A percentile compares a stretch with the other conserved stretches of the same genome.
Evolutionary conservation across 176 grass and related monocot species (phyloP).

Genomic region (Hyparrhenia diplandra): DNA sequence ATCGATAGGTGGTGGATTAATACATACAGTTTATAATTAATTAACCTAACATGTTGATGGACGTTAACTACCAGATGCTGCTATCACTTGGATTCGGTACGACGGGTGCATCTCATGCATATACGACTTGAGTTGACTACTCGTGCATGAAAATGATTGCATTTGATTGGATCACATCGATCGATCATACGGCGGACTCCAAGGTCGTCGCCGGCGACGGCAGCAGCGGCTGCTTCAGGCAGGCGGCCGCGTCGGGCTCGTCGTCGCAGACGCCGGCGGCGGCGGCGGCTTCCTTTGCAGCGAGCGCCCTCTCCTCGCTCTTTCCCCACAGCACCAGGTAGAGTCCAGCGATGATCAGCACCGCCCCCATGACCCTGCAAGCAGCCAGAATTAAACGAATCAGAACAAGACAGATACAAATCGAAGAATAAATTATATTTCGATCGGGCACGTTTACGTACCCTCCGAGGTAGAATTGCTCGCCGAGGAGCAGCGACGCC

Average conservation of each 20-base stretch:
- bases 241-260: neutral
- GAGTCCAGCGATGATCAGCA: neutral
- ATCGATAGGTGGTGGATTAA: neutral
- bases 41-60: neutral
- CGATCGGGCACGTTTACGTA: neutral
- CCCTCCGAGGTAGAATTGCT: slow-evolving; percentile 15
- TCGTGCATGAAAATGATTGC: neutral
- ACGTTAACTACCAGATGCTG: neutral
- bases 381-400: neutral
- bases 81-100: neutral
- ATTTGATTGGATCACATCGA: neutral
- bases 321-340: slow-evolving; percentile 20
- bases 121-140: neutral
- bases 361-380: neutral
- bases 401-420: neutral
- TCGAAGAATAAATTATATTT: too few relatives aligned
- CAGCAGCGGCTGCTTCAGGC: slow-evolving; percentile 21
- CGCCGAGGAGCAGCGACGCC: slow-evolving; percentile 19
- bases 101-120: neutral
- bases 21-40: too few relatives aligned
- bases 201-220: neutral
- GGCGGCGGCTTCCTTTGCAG: neutral
- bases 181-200: neutral
- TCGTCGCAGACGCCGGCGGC: neutral
- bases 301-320: slow-evolving; percentile 1